These are phyloP conservation scores for Colletotrichum plurivorum DNA, from an alignment of 2,329 filamentous ascomycete species.

Conservation along the genomic window DNA sequence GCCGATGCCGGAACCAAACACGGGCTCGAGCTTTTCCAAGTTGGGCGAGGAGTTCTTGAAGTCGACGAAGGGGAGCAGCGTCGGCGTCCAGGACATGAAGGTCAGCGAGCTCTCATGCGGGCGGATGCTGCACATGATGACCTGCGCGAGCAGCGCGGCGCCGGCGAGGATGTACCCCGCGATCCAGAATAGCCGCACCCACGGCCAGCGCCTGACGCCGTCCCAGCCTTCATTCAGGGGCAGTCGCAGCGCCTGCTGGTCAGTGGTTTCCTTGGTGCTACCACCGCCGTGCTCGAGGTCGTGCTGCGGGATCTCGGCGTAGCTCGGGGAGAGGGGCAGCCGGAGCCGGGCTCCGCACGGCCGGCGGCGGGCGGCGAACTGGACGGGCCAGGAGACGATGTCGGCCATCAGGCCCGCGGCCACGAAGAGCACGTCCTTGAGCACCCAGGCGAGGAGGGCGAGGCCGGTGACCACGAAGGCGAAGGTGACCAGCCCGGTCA, in stretches of 20 bases:
- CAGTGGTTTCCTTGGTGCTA: constrained; percentile 17
- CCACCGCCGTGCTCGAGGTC: constrained; percentile 42
- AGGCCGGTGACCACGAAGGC: constrained; percentile 41
- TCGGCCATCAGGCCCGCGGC: constrained; percentile 44
- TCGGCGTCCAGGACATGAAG: constrained; percentile 54
- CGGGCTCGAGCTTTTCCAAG: constrained; percentile 44
- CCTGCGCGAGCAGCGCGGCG: constrained; percentile 41
- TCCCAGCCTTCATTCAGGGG: constrained; percentile 7
- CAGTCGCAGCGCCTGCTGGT: constrained; percentile 26
- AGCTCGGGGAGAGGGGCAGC: constrained; percentile 21
- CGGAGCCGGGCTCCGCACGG: neutral
- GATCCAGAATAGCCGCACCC: constrained; percentile 6
- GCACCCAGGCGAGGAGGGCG: constrained; percentile 42
- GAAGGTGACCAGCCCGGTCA: constrained; percentile 49
- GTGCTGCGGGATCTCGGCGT: constrained; percentile 45
- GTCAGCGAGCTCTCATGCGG: constrained; percentile 49
- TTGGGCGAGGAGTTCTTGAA: constrained; percentile 46
- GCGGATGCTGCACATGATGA: constrained; percentile 43
- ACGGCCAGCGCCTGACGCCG: constrained; percentile 22
- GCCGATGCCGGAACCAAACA: constrained; percentile 43
- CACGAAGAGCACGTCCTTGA: constrained; percentile 45
- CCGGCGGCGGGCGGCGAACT: constrained; percentile 24
- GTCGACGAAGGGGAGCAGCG: constrained; percentile 52
- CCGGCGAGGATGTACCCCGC: constrained; percentile 36
- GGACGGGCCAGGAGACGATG: constrained; percentile 45